phyloP scores from a whole-genome alignment of 1,284 basidiomycete species.

The Coriolopsis trogii region DNA sequence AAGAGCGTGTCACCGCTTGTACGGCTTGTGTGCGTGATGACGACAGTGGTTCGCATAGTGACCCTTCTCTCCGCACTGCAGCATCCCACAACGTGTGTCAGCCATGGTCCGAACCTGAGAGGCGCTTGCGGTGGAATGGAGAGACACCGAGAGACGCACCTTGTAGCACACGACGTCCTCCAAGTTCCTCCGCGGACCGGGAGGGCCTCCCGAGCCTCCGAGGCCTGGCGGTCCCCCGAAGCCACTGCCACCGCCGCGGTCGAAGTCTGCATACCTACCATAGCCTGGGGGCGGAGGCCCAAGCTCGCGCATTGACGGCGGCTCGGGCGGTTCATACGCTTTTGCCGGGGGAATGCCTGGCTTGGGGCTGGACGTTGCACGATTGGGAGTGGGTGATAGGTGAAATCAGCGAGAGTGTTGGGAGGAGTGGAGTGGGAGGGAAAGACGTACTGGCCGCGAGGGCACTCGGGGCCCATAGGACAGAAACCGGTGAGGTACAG shows the following conservation, averaged over 20 bases:
- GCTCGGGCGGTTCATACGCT: constrained; percentile 80
- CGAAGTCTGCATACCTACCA: constrained; percentile 83
- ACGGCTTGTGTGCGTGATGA: constrained; percentile 68
- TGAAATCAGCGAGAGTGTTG: constrained; percentile 21
- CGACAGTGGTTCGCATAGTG: constrained; percentile 95
- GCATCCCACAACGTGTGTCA: constrained; percentile 15
- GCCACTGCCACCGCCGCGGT: constrained; percentile 52
- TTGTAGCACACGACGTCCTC: constrained; percentile 92
- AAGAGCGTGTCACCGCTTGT: constrained; percentile 55
- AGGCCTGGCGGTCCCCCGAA: constrained; percentile 41
- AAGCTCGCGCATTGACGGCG: constrained; percentile 76
- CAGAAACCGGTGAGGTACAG: constrained; percentile 95
- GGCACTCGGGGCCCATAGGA: constrained; percentile 90
- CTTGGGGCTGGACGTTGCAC: constrained; percentile 79
- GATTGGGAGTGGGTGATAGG: no score
- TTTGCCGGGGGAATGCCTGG: constrained; percentile 70
- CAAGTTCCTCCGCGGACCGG: constrained; percentile 69
- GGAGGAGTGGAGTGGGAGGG: constrained; percentile 7
- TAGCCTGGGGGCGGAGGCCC: constrained; percentile 93
- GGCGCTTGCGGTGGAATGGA: no score
- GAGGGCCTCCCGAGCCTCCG: constrained; percentile 32
- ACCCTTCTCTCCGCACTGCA: constrained; percentile 84
- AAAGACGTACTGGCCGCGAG: constrained; percentile 85
- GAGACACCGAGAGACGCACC: constrained; percentile 44
- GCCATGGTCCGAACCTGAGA: no score